Evolutionary conservation across 108 stramenopile genomes (phyloP), one percentile per base, ranked within the genome.

Genomic region (Cyclostephanos invisitatus): DNA sequence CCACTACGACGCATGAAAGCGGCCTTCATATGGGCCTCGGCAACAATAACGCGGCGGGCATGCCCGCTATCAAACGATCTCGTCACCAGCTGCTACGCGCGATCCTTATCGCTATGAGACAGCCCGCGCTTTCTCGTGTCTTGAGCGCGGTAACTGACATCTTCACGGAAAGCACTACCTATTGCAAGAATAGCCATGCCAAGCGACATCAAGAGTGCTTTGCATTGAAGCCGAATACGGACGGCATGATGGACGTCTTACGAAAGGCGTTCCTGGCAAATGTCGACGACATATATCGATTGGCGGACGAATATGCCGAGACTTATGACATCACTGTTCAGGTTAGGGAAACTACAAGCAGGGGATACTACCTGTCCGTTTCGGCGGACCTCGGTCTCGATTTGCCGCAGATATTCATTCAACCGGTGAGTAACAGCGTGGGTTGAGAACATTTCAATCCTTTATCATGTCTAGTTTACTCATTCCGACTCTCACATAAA

Each of bases 171-270:
- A 86, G 84, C 57, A 93, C 95, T 17, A 62, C 79, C 22, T 92
- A 80, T 73, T 80, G 61, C 55, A 83, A 89, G 40, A 96, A 93
- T 66, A 74, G 81, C 20, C 88, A 94, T 67, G 89, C 89, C 25
- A 92, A 91, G 91, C 80, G 89, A 1, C 95, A 96, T 69, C 91
- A 96, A 69, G 93, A 92, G 67, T 96, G 95, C 73, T 96, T 94
- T 68, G 95, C 95, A 27, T 82, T 96, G 70, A 91, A 86, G 56
- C 80, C 87, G 15, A 89, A 91, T 10, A 88, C 88, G 17, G 85
- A 89, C 74, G 91, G 91, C 2, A 91, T 96, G 87, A 88, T 96
- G 88, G 88, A 87, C 51, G 76, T 95, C 32, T 53, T 91, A 57
- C 87, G 91, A 18, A 91, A 89, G 67, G 87, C 90, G 12, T 96